Evolutionary conservation across 305 asterid genomes (phyloP).

Genomic region (Fraxinus floribunda): DNA sequence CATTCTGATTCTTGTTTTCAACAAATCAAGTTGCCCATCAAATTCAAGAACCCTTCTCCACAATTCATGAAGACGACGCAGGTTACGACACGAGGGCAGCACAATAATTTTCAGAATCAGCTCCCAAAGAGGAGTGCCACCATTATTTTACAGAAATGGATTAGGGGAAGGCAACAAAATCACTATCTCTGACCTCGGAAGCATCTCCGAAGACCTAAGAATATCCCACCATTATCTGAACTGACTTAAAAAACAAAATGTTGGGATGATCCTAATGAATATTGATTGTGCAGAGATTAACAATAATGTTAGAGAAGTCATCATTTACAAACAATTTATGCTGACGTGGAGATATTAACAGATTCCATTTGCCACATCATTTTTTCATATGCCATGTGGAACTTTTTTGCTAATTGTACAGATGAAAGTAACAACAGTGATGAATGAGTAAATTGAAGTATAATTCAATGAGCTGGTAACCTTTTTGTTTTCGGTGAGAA

Average conservation of each 20-base stretch:
- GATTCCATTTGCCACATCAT: background rate
- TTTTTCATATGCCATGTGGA: background rate
- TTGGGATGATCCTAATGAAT: background rate
- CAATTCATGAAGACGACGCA: slow-evolving; percentile 17
- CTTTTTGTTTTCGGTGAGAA: background rate
- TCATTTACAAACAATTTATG: background rate
- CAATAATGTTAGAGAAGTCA: background rate
- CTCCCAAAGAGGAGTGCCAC: slow-evolving; percentile 82
- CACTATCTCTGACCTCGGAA: slow-evolving; percentile 62
- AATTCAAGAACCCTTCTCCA: slow-evolving; percentile 22
- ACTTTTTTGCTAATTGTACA: background rate
- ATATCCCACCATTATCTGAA: slow-evolving; percentile 40
- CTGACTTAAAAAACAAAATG: background rate
- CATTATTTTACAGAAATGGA: slow-evolving; percentile 71
- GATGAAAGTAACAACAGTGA: background rate
- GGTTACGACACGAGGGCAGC: background rate
- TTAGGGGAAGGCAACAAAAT: slow-evolving; percentile 52
- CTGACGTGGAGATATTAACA: background rate
- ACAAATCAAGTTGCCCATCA: slow-evolving; percentile 35
- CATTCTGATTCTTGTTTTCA: slow-evolving; percentile 53
- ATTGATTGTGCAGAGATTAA: background rate
- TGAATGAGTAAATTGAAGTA: background rate
- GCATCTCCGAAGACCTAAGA: slow-evolving; percentile 67
- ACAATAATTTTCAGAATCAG: background rate
- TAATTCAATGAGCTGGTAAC: background rate